Base-by-base conservation (phyloP, 1,139 yeast genomes). In the Kodamaea suecica region DNA sequence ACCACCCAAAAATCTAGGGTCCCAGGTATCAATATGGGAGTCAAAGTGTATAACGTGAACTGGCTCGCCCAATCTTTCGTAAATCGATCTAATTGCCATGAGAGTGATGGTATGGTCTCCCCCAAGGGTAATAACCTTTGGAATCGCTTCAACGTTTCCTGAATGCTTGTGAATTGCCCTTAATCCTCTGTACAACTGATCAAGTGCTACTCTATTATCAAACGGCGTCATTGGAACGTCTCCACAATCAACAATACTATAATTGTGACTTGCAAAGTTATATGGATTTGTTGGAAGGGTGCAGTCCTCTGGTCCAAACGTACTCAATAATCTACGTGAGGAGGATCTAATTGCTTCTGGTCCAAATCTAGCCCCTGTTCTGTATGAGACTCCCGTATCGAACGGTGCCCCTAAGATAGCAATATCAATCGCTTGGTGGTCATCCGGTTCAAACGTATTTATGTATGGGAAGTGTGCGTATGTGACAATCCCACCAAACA, bases 1-100 rank as follows among this genome's bases (percentile, higher is more conserved):
- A 1, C 81, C 81, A 1, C 81, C 81, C 17, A 76, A 55, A 4
- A 66, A 64, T 35, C 58, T 52, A 2, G 82, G 82, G 46, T 75
- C 66, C 82, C 82, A 76, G 4, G 81, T 76, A 50, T 76, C 82
- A 23, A 76, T 66, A 49, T 76, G 82, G 23, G 79, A 70, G 47
- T 76, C 81, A 40, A 76, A 76, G 48, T 76, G 81, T 17, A 76
- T 54, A n/a, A 76, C 75, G 2, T 73, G 61, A 12, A 73, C 43
- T 3, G 55, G 41, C 31, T 62, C 58, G 0, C 71, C 72, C 35
- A 58, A 62, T 15, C 63, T 53, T 43, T 76, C 80, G 43, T 61
- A 70, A 1, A 74, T 74, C 8, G 78, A 66, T 43, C 60, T 65
- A 21, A 76, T 51, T 3, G 73, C 66, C 75, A 73, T 70, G 15